Conservation (phyloP, 2,329 filamentous ascomycete species). For the Fusarium buxicola region DNA sequence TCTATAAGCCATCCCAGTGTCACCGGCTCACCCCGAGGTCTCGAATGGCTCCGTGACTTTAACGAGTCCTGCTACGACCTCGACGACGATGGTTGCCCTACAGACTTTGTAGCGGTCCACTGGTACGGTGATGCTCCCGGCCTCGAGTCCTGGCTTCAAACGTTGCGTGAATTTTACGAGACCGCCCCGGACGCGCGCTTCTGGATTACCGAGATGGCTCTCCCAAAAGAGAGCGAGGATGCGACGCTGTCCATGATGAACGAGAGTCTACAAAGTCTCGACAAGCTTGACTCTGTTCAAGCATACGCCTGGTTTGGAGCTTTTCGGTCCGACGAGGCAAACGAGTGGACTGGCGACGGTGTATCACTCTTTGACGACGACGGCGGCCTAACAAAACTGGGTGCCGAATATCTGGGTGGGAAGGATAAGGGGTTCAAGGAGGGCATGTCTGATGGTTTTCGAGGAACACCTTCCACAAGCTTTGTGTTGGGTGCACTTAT, state of each 20-base stretch:
- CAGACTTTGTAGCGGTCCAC: slow-evolving; percentile 56
- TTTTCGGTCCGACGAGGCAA: slow-evolving; percentile 53
- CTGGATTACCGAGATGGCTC: slow-evolving; percentile 57
- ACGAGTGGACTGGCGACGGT: slow-evolving; percentile 54
- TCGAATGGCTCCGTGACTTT: slow-evolving; percentile 55
- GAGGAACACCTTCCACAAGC: not conserved
- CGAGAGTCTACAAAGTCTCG: slow-evolving; percentile 52
- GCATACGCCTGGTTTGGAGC: slow-evolving; percentile 58
- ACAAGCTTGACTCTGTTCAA: slow-evolving; percentile 49
- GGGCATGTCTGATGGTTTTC: slow-evolving; percentile 43
- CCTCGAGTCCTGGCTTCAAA: slow-evolving; percentile 51
- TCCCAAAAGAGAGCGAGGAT: slow-evolving; percentile 51
- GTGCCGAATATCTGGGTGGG: slow-evolving; percentile 54
- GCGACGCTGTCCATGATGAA: slow-evolving; percentile 56
- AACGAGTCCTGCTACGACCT: slow-evolving; percentile 56
- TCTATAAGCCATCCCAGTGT: slow-evolving; percentile 56
- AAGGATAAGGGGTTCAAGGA: slow-evolving; percentile 52
- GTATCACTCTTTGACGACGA: slow-evolving; percentile 53
- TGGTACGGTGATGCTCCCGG: slow-evolving; percentile 56
- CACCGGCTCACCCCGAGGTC: slow-evolving; percentile 53
- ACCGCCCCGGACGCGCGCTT: slow-evolving; percentile 37
- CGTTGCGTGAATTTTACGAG: slow-evolving; percentile 52
- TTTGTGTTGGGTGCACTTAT: slow-evolving; percentile 6
- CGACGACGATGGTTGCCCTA: slow-evolving; percentile 52
- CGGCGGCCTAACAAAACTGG: slow-evolving; percentile 54